Evolutionary conservation across 495 filamentous ascomycete species (phyloP).

Genomic region (Neurospora terricola): DNA sequence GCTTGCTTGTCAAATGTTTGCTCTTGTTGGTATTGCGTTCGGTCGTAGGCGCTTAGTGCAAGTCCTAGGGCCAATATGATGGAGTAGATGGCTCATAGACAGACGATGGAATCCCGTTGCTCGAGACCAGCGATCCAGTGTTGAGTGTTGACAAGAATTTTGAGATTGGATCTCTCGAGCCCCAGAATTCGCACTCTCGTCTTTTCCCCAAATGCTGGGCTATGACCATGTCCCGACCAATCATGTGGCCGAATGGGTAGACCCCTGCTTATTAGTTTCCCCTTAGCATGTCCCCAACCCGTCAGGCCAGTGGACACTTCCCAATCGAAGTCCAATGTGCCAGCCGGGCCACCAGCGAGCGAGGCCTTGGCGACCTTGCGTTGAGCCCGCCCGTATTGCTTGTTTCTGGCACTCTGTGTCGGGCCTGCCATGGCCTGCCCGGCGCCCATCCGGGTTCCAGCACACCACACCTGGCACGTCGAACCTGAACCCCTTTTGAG

Average conservation of each 20-base stretch:
- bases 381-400: background rate
- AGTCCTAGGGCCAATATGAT: background rate
- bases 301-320: constrained; percentile 1
- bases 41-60: background rate
- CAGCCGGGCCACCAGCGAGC: constrained; percentile 1
- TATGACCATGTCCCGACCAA: constrained; percentile 7
- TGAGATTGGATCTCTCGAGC: constrained; percentile 1
- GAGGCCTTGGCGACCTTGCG: background rate
- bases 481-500: constrained; percentile 21
- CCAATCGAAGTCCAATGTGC: constrained; percentile 10
- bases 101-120: background rate
- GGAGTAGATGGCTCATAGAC: background rate
- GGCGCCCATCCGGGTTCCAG: background rate
- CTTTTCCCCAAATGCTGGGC: background rate
- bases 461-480: constrained; percentile 5
- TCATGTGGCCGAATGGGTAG: constrained; percentile 5
- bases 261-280: constrained; percentile 16
- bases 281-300: constrained; percentile 9
- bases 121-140: background rate
- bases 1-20: background rate
- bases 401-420: background rate
- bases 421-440: background rate
- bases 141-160: background rate
- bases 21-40: background rate
- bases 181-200: constrained; percentile 1